These are phyloP conservation scores for Tarenaya hassleriana DNA, from an alignment of 345 rosid genomes.

Conservation along the genomic window DNA sequence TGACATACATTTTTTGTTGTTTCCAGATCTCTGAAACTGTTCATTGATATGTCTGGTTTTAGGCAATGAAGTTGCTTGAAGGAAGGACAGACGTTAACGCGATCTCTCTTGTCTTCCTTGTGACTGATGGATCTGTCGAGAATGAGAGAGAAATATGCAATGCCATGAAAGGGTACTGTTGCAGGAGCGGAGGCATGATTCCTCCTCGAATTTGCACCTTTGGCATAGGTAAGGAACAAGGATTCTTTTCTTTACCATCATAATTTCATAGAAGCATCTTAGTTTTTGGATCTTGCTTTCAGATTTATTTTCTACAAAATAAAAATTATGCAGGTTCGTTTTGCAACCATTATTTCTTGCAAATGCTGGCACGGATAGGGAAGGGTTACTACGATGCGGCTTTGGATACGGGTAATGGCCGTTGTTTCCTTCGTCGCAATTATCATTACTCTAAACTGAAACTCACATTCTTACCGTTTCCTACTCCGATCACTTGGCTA, in stretches of 20 bases:
- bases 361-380: constrained; percentile 68
- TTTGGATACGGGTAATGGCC: constrained; percentile 44
- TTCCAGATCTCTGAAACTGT: constrained; percentile 7
- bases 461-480: constrained; percentile 7
- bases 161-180: constrained; percentile 38
- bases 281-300: too few relatives aligned
- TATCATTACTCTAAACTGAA: constrained; percentile 4
- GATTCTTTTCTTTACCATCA: neutral
- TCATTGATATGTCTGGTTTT: constrained; percentile 15
- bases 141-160: constrained; percentile 79
- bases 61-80: constrained; percentile 76
- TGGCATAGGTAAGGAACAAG: constrained; percentile 58
- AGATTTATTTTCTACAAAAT: too few relatives aligned
- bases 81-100: constrained; percentile 34
- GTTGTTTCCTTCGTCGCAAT: neutral
- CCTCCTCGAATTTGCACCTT: constrained; percentile 76
- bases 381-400: constrained; percentile 70
- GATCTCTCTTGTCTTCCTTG: constrained; percentile 68
- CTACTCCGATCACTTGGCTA: constrained; percentile 33
- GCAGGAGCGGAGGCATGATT: constrained; percentile 32
- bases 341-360: constrained; percentile 88
- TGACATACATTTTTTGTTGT: constrained; percentile 32
- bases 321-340: constrained; percentile 52
- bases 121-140: constrained; percentile 87
- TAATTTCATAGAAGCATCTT: too few relatives aligned